Evolutionary conservation across 1,284 basidiomycete genomes (phyloP).

Genomic region (Wallemia hederae): DNA sequence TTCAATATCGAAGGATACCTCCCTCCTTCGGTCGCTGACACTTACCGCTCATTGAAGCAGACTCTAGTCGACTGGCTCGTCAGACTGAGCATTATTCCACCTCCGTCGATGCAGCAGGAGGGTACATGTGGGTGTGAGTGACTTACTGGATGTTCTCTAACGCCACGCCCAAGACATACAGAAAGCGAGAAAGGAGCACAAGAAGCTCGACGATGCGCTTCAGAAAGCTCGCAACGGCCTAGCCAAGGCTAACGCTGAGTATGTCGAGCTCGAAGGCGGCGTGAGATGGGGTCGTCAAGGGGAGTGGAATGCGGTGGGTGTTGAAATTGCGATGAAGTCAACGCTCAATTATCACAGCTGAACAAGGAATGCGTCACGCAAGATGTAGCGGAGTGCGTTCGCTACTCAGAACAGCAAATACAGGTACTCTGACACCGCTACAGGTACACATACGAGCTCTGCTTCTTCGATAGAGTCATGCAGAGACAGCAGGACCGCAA

Average conservation of each 20-base stretch:
- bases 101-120: slow-evolving; percentile 8
- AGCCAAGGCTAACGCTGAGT: slow-evolving; percentile 24
- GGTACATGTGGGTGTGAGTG: slow-evolving; percentile 3
- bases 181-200: slow-evolving; percentile 8
- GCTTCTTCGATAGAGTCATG: slow-evolving; percentile 58
- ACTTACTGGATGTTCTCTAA: slow-evolving; percentile 1
- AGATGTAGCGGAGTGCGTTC: slow-evolving; percentile 65
- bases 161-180: not conserved
- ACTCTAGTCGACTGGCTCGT: slow-evolving; percentile 33
- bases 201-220: slow-evolving; percentile 14
- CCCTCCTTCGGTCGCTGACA: slow-evolving; percentile 47
- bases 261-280: slow-evolving; percentile 31
- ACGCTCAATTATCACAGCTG: slow-evolving; percentile 17
- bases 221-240: slow-evolving; percentile 12
- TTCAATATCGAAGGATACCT: slow-evolving; percentile 58
- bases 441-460: slow-evolving; percentile 74
- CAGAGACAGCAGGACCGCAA: slow-evolving; percentile 28
- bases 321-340: not conserved
- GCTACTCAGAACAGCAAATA: slow-evolving; percentile 7
- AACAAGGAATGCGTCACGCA: slow-evolving; percentile 51
- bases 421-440: not conserved
- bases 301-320: slow-evolving; percentile 55
- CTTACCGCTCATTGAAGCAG: slow-evolving; percentile 41
- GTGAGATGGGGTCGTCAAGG: slow-evolving; percentile 47
- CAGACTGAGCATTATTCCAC: slow-evolving; percentile 30